Percentiles rank a stretch among this genome's conserved stretches.
phyloP scores from a whole-genome alignment of 2,329 filamentous ascomycete species.

The Zopfia rhizophila region DNA sequence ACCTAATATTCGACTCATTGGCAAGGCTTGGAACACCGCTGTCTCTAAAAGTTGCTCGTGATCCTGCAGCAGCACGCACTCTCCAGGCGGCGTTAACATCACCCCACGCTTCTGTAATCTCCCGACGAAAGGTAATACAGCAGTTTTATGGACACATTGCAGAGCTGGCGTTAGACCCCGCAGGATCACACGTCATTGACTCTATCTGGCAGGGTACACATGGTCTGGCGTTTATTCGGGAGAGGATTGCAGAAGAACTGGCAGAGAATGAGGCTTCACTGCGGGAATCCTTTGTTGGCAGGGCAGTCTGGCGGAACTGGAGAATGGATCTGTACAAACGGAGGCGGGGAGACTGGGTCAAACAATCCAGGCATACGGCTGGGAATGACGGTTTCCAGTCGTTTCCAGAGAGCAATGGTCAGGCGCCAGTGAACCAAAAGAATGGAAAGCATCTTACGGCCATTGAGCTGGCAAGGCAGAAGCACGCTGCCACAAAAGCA shows the following conservation, averaged over 20 bases:
- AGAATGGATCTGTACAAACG: slow-evolving; percentile 76
- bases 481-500: slow-evolving; percentile 61
- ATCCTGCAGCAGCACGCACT: slow-evolving; percentile 67
- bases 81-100: slow-evolving; percentile 71
- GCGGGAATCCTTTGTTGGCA: slow-evolving; percentile 72
- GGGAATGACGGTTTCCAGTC: slow-evolving; percentile 62
- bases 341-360: slow-evolving; percentile 71
- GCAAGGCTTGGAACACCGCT: slow-evolving; percentile 62
- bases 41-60: slow-evolving; percentile 71
- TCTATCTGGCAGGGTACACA: slow-evolving; percentile 72
- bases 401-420: slow-evolving; percentile 56
- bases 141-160: slow-evolving; percentile 70
- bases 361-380: slow-evolving; percentile 65
- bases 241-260: slow-evolving; percentile 73
- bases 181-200: slow-evolving; percentile 75
- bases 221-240: slow-evolving; percentile 73
- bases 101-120: slow-evolving; percentile 64
- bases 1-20: slow-evolving; percentile 73
- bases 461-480: slow-evolving; percentile 68
- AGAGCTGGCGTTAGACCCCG: slow-evolving; percentile 68
- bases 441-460: slow-evolving; percentile 43
- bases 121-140: slow-evolving; percentile 71
- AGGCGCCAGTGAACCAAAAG: slow-evolving; percentile 34
- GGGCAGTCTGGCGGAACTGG: slow-evolving; percentile 80
- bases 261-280: slow-evolving; percentile 67